Base-by-base conservation (phyloP, 257 asterid species). In the Phtheirospermum japonicum region DNA sequence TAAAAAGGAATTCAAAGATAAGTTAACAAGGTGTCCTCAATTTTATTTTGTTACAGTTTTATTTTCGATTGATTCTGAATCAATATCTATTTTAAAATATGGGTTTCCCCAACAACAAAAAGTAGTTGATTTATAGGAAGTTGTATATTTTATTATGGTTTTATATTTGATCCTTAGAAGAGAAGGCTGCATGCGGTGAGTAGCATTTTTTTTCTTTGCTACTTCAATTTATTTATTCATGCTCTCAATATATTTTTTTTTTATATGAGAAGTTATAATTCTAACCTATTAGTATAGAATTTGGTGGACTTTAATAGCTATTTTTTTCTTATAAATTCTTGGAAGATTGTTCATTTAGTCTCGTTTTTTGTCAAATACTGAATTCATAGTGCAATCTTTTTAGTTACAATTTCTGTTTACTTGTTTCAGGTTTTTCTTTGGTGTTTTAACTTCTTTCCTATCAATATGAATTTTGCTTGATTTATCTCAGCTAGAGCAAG, bases 401-500 rank as follows among this genome's bases (percentile, higher is more conserved):
- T 2, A 36, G 10, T 36, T 36, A 36, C 42, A 6, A 36, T 36
- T 9, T 36, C 42, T 36, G 4, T 36, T 36, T 36, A 9, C 1
- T 46, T 46, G 7, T 46, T 48, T 48, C 28, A 0, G 54, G 26
- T 17, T n/a, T n/a, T n/a, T n/a, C n/a, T n/a, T 48, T 17, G 20
- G 14, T 48, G 2, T 48, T 48, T 17, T 14, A 48, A 14, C 10
- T 2, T 7, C 3, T 48, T 17, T 18, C 54, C 54, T 48, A 8
- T 17, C 7, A 48, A 42, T 42, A 0, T 42, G 49, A 13, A 48
- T n/a, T 16, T 7, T 16, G 0, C 12, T 0, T 48, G 54, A 48
- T 48, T 9, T 48, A 48, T 48, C 14, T 48, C 54, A 48, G 54
- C 54, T 48, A 48, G 54, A 48, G 18, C 54, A 48, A 48, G 54